Base-by-base conservation (phyloP, 257 asterid species). In the Oldenlandia corymbosa region DNA sequence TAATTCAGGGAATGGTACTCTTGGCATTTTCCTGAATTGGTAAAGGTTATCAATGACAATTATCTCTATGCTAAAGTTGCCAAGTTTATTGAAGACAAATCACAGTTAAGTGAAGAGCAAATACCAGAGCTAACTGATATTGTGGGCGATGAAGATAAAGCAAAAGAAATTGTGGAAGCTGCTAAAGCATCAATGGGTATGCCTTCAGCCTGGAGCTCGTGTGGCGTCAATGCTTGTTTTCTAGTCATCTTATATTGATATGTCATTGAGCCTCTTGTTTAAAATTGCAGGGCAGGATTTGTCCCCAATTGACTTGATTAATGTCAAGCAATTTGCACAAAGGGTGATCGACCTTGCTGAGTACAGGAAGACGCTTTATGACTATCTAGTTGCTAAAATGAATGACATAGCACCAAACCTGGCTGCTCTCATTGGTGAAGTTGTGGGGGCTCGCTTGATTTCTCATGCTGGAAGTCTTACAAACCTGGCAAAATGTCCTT, bases 381-480 rank as follows among this genome's bases (percentile, higher is more conserved):
- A 87, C 60, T 92, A 92, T 76, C 81, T 92, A 60, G 97, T 92
- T 39, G 62, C 91, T 63, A 92, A 92, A 76, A 92, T 92, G 99
- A 84, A 75, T 51, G 97, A 92, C 66, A 92, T 92, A 66, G 99
- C 97, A 23, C 99, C 97, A 6, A 92, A 92, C 75, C 78, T 89
- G 84, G 99, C 96, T 73, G 89, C 99, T 14, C 76, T 92, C 72
- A 85, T 92, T 65, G 99, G 99, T 68, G 99, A 92, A 69, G 97
- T 92, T 12, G 99, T 92, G 58, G 99, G 99, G 13, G 99, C 99
- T 10, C 96, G 99, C 10, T 75, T 92, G 48, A 92, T 92, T 63
- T 92, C 99, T 68, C 99, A 92, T 83, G 99, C 97, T 72, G 99
- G 99, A 28, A 92, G 97, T 75, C 94, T 92, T 52, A 85, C 99